Evolutionary conservation across 208 protist genomes (phyloP).

Genomic region (Phytomonas serpens): DNA sequence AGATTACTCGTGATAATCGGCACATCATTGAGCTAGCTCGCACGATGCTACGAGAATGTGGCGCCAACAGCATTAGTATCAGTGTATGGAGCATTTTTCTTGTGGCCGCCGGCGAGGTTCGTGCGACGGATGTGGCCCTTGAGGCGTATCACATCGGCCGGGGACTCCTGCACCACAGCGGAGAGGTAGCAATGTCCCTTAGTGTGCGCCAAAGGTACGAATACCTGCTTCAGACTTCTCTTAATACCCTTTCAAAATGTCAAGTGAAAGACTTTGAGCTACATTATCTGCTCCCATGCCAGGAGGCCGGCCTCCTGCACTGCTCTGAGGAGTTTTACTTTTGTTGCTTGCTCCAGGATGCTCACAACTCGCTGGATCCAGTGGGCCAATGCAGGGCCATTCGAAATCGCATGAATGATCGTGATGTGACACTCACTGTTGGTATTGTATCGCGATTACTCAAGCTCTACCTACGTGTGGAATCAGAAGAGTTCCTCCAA

Average conservation of each 20-base stretch:
- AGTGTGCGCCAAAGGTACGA: conserved; percentile 32
- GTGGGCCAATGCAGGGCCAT: conserved; percentile 35
- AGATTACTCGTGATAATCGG: conserved; percentile 37
- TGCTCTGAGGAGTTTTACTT: conserved; percentile 67
- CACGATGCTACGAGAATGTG: conserved; percentile 25
- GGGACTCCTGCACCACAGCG: conserved; percentile 15
- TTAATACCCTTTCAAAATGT: conserved; percentile 63
- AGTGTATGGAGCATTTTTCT: conserved; percentile 65
- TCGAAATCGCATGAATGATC: conserved; percentile 27
- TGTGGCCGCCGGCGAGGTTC: conserved; percentile 47
- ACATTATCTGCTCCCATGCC: conserved; percentile 39
- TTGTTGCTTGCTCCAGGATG: conserved; percentile 59
- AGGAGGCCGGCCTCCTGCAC: conserved; percentile 27
- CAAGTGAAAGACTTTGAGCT: conserved; percentile 51
- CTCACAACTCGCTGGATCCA: conserved; percentile 60
- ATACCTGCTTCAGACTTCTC: conserved; percentile 68
- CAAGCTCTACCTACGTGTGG: conserved; percentile 58
- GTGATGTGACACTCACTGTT: conserved; percentile 28
- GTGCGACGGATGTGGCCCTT: conserved; percentile 50
- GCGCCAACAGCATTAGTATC: conserved; percentile 16
- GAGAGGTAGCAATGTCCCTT: conserved; percentile 5
- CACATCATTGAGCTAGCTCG: conserved; percentile 36
- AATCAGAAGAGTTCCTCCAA: conserved; percentile 37
- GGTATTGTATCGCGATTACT: conserved; percentile 46
- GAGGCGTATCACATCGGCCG: conserved; percentile 26